Percentiles rank a stretch among this genome's conserved stretches.
phyloP scores from a whole-genome alignment of 1,284 basidiomycete species.

The Trichosporon sp. region DNA sequence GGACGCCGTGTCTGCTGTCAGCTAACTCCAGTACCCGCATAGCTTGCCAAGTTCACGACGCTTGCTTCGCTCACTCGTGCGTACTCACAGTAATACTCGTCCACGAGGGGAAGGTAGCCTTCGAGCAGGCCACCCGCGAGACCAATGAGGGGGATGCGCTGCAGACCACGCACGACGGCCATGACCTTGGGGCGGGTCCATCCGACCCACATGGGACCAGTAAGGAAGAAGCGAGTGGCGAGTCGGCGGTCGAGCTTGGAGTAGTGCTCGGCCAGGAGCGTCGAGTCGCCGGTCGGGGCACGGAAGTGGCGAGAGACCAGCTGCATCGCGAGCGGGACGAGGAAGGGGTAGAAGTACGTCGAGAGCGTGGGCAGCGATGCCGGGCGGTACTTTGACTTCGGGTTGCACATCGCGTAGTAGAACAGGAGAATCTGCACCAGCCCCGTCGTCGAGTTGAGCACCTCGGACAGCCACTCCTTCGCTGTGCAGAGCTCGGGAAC shows the following conservation, averaged over 20 bases:
- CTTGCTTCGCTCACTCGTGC: background rate
- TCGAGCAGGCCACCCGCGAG: conserved; percentile 74
- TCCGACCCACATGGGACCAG: conserved; percentile 83
- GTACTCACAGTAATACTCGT: conserved; percentile 88
- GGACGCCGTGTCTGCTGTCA: conserved; percentile 29
- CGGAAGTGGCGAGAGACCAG: conserved; percentile 46
- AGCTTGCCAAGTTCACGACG: background rate
- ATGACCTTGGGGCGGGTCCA: conserved; percentile 81
- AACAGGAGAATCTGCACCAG: conserved; percentile 64
- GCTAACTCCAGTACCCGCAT: background rate
- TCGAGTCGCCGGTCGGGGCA: conserved; percentile 31
- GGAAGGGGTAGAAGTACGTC: conserved; percentile 43
- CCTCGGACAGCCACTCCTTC: conserved; percentile 44
- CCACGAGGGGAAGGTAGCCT: conserved; percentile 90
- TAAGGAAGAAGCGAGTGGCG: conserved; percentile 75
- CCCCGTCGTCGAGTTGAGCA: conserved; percentile 43
- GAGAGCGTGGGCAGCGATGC: conserved; percentile 48
- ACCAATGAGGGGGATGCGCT: conserved; percentile 71
- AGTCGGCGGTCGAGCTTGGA: conserved; percentile 77
- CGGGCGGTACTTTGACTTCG: conserved; percentile 29
- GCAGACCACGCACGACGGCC: conserved; percentile 63
- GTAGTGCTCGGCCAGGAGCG: conserved; percentile 64
- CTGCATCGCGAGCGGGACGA: conserved; percentile 44
- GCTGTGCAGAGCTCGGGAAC: conserved; percentile 40
- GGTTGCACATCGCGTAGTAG: conserved; percentile 9